Base-by-base conservation (phyloP, 768 basidiomycete species). In the Fistulinella prunicolor region DNA sequence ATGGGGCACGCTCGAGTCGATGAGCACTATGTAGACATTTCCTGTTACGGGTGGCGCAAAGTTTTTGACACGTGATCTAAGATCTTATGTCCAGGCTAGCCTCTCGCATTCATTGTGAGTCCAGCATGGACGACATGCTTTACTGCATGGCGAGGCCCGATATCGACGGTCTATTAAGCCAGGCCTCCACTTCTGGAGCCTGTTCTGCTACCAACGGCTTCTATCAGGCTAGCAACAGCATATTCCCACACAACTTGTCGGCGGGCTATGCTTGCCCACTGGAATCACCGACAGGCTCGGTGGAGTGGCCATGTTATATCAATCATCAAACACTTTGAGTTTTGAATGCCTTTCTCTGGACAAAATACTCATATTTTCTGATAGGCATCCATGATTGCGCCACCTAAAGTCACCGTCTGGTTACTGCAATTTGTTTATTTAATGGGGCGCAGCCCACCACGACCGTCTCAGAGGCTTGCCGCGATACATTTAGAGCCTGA, bases 211-310 rank as follows among this genome's bases (percentile, higher is more conserved):
- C n/a, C n/a, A n/a, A n/a, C n/a, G n/a, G n/a, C n/a, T n/a, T n/a
- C n/a, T n/a, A n/a, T n/a, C n/a, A n/a, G n/a, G n/a, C n/a, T n/a
- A n/a, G n/a, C n/a, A n/a, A n/a, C n/a, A n/a, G n/a, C n/a, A n/a
- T n/a, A n/a, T n/a, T n/a, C n/a, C n/a, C n/a, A n/a, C n/a, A n/a
- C n/a, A n/a, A n/a, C n/a, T n/a, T n/a, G n/a, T n/a, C n/a, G n/a
- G n/a, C n/a, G n/a, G n/a, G n/a, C n/a, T n/a, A n/a, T n/a, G n/a
- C n/a, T n/a, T n/a, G n/a, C n/a, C n/a, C n/a, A n/a, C n/a, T n/a
- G n/a, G n/a, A n/a, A n/a, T n/a, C 7, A 6, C 57, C 46, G 60
- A 52, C 17, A 20, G 3, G 19, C 1, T 35, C 61, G 46, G 53
- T 37, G 49, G 44, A 34, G 24, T n/a, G n/a, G n/a, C n/a, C n/a